Base-by-base conservation (phyloP, 73 alveolate species). In the Strombidium stylifer region DNA sequence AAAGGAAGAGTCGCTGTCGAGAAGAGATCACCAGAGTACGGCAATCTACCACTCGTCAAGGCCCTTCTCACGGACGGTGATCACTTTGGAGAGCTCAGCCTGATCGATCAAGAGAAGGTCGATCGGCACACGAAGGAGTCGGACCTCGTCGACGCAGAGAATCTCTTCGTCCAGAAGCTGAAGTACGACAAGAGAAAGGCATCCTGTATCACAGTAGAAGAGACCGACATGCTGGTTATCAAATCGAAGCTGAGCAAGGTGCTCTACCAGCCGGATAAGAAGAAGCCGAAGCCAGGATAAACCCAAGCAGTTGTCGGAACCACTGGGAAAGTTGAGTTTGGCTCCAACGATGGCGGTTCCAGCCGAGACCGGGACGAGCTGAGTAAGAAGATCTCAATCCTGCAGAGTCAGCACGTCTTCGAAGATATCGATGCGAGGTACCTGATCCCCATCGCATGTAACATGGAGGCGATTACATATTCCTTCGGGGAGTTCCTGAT, bases 41-140 rank as follows among this genome's bases (percentile, higher is more conserved):
- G 82, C 51, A 69, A 53, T 25, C 51, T 69, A 16, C 82, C 82
- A 8, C 72, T 69, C 0, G 64, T 53, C 15, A 64, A 52, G 3
- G 69, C 72, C 12, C 51, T 72, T 12, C 72, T 69, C 20, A 32
- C 39, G 39, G 82, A 69, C 39, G 82, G 82, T 0, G 82, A 69
- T 16, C 51, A 69, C 18, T 69, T 69, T 39, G 82, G 82, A 14
- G 82, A 69, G 21, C 27, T 69, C 1, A 36, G 65, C 26, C 32
- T 69, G 14, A 69, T 69, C 8, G 25, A 21, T 37, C 37, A 44
- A 30, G 20, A 64, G 16, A 64, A 64, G 32, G 26, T n/a, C n/a
- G n/a, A n/a, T n/a, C n/a, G n/a, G n/a, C n/a, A n/a, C n/a, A n/a
- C n/a, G n/a, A n/a, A n/a, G n/a, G n/a, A n/a, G n/a, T n/a, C n/a